Conservation (phyloP, 352 stramenopile genomes). For the Pythium chondricola region DNA sequence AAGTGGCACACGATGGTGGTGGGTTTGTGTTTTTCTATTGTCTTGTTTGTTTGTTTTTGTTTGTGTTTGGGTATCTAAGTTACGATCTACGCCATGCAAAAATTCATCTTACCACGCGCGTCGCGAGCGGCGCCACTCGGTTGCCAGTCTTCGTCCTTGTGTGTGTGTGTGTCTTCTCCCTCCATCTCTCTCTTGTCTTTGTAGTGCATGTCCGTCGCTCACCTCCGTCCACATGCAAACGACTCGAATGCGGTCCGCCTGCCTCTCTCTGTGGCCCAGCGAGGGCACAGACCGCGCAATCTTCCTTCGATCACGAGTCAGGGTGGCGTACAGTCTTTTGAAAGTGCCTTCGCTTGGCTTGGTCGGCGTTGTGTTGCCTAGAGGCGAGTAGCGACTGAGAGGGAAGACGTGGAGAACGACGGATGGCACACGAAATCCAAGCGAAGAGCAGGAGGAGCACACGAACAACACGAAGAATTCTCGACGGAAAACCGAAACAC, state of each 20-base stretch:
- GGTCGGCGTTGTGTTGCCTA: background rate
- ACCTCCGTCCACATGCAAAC: background rate
- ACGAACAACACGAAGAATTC: too few relatives aligned
- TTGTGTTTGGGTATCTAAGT: background rate
- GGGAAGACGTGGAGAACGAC: too few relatives aligned
- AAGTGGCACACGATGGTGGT: background rate
- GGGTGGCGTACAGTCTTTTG: background rate
- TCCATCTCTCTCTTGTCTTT: background rate
- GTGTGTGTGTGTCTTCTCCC: too few relatives aligned
- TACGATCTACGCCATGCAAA: background rate
- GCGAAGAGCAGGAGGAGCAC: too few relatives aligned
- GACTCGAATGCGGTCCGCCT: background rate
- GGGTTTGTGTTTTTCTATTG: background rate
- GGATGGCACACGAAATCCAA: too few relatives aligned
- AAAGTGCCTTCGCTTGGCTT: background rate
- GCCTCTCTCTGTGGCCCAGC: too few relatives aligned
- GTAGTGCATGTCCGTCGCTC: background rate
- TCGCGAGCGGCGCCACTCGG: too few relatives aligned
- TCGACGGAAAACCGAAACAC: too few relatives aligned
- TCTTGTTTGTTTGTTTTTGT: background rate
- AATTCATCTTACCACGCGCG: background rate
- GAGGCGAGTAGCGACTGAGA: background rate
- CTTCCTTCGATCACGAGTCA: background rate
- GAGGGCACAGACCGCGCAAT: background rate
- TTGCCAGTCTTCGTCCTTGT: too few relatives aligned